A percentile compares a stretch with the other conserved stretches of the same genome.
Conservation (phyloP, 768 basidiomycete genomes). For the Pilatotrama ljubarskyi region DNA sequence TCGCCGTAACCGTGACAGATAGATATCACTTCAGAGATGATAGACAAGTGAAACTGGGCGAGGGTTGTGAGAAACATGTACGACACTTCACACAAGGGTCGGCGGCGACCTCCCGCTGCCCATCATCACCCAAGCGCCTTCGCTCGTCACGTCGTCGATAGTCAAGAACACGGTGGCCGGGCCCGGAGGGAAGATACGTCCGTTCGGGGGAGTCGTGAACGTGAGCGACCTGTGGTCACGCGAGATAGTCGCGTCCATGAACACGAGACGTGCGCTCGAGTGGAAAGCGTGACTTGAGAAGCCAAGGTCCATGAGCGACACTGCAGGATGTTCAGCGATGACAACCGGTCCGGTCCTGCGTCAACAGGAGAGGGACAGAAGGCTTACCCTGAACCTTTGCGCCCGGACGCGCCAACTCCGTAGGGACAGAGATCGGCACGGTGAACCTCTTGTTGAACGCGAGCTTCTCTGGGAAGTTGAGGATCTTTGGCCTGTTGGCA, state of each 20-base stretch:
- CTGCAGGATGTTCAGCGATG: conserved; percentile 35
- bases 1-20: no score
- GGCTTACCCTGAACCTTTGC: conserved; percentile 48
- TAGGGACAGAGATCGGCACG: conserved; percentile 45
- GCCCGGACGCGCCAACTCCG: conserved; percentile 32
- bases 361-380: background rate
- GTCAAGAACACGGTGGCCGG: conserved; percentile 75
- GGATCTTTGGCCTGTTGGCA: conserved; percentile 56
- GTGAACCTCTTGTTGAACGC: conserved; percentile 47
- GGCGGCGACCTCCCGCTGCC: conserved; percentile 65
- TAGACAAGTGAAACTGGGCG: no score
- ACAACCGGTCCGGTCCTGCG: background rate
- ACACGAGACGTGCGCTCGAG: conserved; percentile 74
- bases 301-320: conserved; percentile 77
- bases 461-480: conserved; percentile 37
- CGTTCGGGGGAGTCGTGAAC: conserved; percentile 62
- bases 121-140: conserved; percentile 63
- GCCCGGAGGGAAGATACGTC: conserved; percentile 73
- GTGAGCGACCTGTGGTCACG: conserved; percentile 50
- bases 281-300: conserved; percentile 78
- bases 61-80: no score
- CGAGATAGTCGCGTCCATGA: conserved; percentile 50
- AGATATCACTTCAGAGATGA: no score
- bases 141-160: conserved; percentile 61
- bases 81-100: conserved; percentile 44